A percentile compares a stretch with the other conserved stretches of the same genome.
phyloP scores from a whole-genome alignment of 495 filamentous ascomycete species.

The Hyaloscypha hepaticicola region DNA sequence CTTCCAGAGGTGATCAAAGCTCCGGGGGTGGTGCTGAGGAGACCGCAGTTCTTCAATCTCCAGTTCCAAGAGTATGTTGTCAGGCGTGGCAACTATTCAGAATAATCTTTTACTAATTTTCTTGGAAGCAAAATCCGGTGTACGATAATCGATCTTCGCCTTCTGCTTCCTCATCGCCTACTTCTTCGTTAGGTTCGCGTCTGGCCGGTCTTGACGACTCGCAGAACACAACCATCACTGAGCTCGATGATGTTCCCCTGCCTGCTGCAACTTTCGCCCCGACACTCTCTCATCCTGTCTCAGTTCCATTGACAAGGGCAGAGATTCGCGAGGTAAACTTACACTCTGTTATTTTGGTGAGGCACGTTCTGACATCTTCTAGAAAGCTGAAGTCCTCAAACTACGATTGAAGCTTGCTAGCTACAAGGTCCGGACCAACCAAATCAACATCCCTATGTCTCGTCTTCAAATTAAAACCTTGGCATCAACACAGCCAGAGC shows the following conservation, averaged over 20 bases:
- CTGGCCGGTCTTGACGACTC: conserved; percentile 17
- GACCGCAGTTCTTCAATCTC: background rate
- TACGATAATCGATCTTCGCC: background rate
- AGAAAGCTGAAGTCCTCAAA: conserved; percentile 52
- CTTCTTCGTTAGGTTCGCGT: conserved; percentile 1
- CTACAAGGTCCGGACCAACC: conserved; percentile 54
- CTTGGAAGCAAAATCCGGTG: background rate
- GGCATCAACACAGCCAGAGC: background rate
- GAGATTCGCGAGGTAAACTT: conserved; percentile 13
- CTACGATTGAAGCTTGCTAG: conserved; percentile 48
- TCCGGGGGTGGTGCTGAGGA: background rate
- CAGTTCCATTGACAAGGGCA: background rate
- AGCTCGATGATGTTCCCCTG: conserved; percentile 20
- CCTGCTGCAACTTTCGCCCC: background rate
- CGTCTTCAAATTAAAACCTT: conserved; percentile 22
- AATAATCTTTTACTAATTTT: background rate
- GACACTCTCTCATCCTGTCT: conserved; percentile 9
- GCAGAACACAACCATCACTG: conserved; percentile 26
- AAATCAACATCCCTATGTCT: conserved; percentile 46
- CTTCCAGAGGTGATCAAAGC: background rate
- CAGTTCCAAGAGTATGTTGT: background rate
- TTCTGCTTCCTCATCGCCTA: conserved; percentile 9
- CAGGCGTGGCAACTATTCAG: background rate
- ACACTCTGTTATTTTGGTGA: background rate
- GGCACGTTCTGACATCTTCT: conserved; percentile 5